Conservation (phyloP, 345 rosid genomes). For the Aquilaria malaccensis region DNA sequence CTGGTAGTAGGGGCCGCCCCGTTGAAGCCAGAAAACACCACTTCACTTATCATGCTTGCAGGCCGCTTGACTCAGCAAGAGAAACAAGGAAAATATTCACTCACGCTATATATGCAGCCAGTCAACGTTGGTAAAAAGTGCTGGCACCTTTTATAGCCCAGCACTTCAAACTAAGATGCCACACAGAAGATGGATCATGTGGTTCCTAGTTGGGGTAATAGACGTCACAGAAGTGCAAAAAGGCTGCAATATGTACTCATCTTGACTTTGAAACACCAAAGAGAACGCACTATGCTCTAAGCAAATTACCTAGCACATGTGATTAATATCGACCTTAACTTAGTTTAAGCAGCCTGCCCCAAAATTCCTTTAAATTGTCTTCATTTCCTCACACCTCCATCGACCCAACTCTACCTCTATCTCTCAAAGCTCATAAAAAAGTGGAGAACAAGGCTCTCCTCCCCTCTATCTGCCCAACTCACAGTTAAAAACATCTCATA, state of each 20-base stretch:
- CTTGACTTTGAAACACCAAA: constrained; percentile 4
- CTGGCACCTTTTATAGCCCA: not conserved
- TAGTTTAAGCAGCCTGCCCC: too few relatives aligned
- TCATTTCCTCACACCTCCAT: constrained; percentile 30
- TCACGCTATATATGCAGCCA: constrained; percentile 5
- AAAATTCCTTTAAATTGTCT: constrained; percentile 65
- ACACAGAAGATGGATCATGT: constrained; percentile 10
- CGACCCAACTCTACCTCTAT: constrained; percentile 32
- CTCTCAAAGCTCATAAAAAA: not conserved
- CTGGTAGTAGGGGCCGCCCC: constrained; percentile 65
- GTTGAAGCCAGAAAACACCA: constrained; percentile 18
- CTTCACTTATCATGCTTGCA: constrained; percentile 15
- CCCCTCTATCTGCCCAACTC: constrained; percentile 11
- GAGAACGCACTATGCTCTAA: constrained; percentile 20
- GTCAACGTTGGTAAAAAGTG: too few relatives aligned
- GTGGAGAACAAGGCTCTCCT: constrained; percentile 16
- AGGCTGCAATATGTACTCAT: not conserved
- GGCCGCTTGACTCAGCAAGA: not conserved
- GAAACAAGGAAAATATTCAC: constrained; percentile 12
- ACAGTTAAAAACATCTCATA: not conserved
- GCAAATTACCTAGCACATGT: constrained; percentile 14
- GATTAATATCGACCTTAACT: constrained; percentile 14
- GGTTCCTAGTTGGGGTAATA: constrained; percentile 11
- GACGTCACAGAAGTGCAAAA: constrained; percentile 18
- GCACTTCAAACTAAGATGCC: constrained; percentile 9